Conservation (phyloP, 306 rosid genomes). For the Citrullus mucosospermus region DNA sequence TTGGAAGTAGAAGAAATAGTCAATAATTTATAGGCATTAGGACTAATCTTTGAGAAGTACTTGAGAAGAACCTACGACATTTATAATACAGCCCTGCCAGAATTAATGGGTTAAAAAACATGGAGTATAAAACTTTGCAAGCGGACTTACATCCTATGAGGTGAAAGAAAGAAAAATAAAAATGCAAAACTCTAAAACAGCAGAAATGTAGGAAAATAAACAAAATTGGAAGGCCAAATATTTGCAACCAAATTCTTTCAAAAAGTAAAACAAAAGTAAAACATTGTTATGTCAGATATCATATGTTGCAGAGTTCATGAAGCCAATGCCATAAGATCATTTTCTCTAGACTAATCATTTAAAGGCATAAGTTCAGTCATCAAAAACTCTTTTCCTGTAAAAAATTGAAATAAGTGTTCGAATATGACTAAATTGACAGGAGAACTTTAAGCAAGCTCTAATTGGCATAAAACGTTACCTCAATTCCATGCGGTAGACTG, state of each 20-base stretch:
- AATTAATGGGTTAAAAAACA: neutral
- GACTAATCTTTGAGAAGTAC: no score
- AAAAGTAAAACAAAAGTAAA: neutral
- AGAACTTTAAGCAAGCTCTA: neutral
- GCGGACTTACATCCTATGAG: neutral
- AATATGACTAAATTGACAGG: neutral
- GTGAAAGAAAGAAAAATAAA: neutral
- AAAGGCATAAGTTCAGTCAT: neutral
- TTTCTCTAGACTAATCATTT: neutral
- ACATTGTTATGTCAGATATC: neutral
- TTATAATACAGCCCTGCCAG: neutral
- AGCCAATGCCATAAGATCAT: neutral
- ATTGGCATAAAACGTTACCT: conserved; percentile 32
- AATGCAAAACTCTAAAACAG: neutral
- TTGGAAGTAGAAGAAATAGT: neutral
- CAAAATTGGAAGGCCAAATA: neutral
- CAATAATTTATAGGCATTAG: no score
- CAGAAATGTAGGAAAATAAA: neutral
- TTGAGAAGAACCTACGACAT: no score
- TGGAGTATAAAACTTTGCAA: neutral
- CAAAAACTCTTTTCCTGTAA: neutral
- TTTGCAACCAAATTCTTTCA: neutral
- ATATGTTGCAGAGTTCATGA: neutral
- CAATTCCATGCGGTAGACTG: conserved; percentile 38
- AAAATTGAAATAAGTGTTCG: neutral